A percentile compares a stretch with the other conserved stretches of the same genome.
Evolutionary conservation across 805 yeast genomes (phyloP).

Genomic region (Candida coleopterorum): DNA sequence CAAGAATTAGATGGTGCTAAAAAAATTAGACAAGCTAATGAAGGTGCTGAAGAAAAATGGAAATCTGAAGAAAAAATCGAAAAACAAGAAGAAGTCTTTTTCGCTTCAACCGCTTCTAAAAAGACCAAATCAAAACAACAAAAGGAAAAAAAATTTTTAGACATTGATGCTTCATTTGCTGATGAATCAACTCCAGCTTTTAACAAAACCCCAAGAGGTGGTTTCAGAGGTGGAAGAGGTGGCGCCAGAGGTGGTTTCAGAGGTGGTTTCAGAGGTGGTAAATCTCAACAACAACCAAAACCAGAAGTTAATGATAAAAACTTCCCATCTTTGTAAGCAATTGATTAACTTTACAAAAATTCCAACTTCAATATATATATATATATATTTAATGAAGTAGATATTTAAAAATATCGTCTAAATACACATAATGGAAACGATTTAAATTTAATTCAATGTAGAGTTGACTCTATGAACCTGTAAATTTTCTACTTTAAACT

Average conservation of each 20-base stretch:
- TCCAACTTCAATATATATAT: too few species aligned
- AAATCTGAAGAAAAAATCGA: constrained; percentile 52
- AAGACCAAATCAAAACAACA: constrained; percentile 63
- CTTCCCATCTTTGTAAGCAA: constrained; percentile 70
- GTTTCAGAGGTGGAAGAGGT: constrained; percentile 30
- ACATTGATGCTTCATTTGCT: constrained; percentile 67
- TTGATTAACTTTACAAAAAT: too few species aligned
- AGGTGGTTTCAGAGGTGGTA: constrained; percentile 44
- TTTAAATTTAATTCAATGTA: background rate
- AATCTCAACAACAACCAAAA: constrained; percentile 19
- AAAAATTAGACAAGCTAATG: constrained; percentile 48
- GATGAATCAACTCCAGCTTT: constrained; percentile 43
- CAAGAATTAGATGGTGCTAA: constrained; percentile 33
- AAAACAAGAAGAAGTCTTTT: constrained; percentile 59
- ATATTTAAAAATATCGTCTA: too few species aligned
- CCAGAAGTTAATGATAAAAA: constrained; percentile 51
- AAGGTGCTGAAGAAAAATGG: constrained; percentile 52
- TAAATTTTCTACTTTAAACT: too few species aligned
- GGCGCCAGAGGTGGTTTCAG: constrained; percentile 26
- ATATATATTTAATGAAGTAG: too few species aligned
- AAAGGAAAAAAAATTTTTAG: constrained; percentile 78
- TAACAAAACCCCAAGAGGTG: constrained; percentile 26
- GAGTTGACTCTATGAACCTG: too few species aligned
- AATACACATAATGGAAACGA: constrained; percentile 1
- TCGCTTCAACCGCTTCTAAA: constrained; percentile 61